Conservation (phyloP, 1,139 yeast species). For the Trichomonascaceae sp. region DNA sequence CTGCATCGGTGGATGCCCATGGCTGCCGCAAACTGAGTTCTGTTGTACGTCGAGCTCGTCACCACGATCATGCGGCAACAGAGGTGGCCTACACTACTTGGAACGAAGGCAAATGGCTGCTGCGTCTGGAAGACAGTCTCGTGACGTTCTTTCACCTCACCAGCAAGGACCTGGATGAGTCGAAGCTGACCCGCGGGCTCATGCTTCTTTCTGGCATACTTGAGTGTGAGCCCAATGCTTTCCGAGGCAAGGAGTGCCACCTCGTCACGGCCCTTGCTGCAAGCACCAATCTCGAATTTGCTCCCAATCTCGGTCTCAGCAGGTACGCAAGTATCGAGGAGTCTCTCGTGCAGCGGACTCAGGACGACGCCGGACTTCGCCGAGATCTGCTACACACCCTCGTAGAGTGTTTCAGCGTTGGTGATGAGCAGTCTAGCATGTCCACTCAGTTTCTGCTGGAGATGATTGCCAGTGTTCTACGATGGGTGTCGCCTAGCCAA, state of each 20-base stretch:
- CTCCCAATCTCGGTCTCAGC: conserved; percentile 11
- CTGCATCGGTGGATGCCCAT: conserved; percentile 12
- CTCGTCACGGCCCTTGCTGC: conserved; percentile 6
- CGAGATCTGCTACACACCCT: neutral
- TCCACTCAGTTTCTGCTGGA: too few relatives aligned
- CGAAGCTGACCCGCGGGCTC: conserved; percentile 13
- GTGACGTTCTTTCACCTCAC: conserved; percentile 10
- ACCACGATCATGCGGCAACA: neutral
- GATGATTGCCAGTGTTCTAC: too few relatives aligned
- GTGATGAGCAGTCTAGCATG: too few relatives aligned
- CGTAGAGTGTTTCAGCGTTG: neutral
- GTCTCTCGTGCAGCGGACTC: conserved; percentile 7
- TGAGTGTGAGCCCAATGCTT: conserved; percentile 7
- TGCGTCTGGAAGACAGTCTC: conserved; percentile 9
- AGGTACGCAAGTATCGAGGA: conserved; percentile 14
- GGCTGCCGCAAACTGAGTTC: conserved; percentile 15
- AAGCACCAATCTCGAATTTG: conserved; percentile 3
- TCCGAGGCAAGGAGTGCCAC: conserved; percentile 8
- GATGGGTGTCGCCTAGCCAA: too few relatives aligned
- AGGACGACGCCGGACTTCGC: neutral
- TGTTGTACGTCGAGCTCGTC: conserved; percentile 12
- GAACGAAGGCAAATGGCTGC: conserved; percentile 12
- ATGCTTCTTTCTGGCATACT: conserved; percentile 13
- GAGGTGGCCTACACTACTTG: conserved; percentile 10
- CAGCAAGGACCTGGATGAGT: conserved; percentile 8